A percentile compares a stretch with the other conserved stretches of the same genome.
Conservation (phyloP, 2,329 filamentous ascomycete genomes). For the Neonectria hederae region DNA sequence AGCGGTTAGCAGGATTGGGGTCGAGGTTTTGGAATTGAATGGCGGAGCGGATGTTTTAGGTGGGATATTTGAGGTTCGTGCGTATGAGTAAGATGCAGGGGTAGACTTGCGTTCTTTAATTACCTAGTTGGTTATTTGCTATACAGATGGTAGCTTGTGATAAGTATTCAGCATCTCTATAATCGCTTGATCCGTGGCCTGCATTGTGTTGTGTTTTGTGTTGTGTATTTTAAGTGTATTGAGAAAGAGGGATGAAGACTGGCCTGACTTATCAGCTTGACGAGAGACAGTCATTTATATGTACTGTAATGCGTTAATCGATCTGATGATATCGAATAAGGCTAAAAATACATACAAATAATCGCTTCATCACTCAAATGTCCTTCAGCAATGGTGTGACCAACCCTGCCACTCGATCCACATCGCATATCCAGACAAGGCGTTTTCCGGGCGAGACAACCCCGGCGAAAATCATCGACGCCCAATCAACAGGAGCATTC, state of each 20-base stretch:
- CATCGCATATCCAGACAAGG: not conserved
- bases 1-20: constrained; percentile 21
- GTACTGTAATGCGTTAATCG: no score
- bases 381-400: not conserved
- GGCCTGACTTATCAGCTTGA: no score
- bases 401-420: not conserved
- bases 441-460: not conserved
- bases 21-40: constrained; percentile 38
- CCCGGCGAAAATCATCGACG: not conserved
- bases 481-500: not conserved
- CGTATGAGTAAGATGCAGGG: constrained; percentile 27
- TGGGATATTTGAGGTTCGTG: constrained; percentile 38
- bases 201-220: no score
- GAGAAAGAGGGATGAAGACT: no score
- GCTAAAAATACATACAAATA: no score
- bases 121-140: not conserved
- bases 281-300: no score
- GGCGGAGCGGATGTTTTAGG: constrained; percentile 34
- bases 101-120: not conserved
- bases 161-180: no score
- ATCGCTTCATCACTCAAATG: no score
- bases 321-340: no score
- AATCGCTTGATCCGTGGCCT: no score
- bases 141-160: no score
- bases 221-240: no score